Evolutionary conservation across 208 protist species (phyloP), one percentile per base, ranked within the genome.

Genomic region (Trypanosoma scelopori): DNA sequence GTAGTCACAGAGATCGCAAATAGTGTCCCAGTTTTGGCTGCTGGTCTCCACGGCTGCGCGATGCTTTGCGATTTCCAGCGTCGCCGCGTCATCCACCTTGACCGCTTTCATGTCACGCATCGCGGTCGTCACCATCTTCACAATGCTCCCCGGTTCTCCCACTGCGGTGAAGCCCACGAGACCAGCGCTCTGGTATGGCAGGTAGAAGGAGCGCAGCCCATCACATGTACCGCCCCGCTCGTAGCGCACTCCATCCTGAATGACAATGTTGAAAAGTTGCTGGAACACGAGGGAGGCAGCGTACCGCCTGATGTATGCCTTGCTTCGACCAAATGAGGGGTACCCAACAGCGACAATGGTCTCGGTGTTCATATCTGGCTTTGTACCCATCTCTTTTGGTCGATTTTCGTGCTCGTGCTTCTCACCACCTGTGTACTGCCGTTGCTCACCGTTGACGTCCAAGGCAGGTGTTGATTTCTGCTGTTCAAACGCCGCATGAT

Each of bases 1-100:
- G 76, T 87, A 93, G 69, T 96, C 90, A 74, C 84, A 91, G 70
- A 93, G 87, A 77, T 92, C 86, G 50, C 86, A 85, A 42, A 86
- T 67, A 23, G 65, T 84, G 53, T 94, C 87, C 58, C 74, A 78
- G 48, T 82, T 73, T 50, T 84, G 72, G 71, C 78, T 84, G 43
- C 73, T 45, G 56, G 84, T 82, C 42, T 78, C 75, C 6, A 79
- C 71, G n/a, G 63, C 71, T 32, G 90, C 90, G 35, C 79, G 84
- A 25, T 61, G 71, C 74, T 93, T 92, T 25, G 87, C 90, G 16
- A 70, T 57, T 20, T 79, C 67, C 20, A 92, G 12, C 52, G 69
- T 43, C 18, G 66, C 71, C 4, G 71, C 27, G 37, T 79, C 51
- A 39, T 79, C 46, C 63, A 75, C 45, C 60, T 84, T 87, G 18